phyloP scores from a whole-genome alignment of 176 grass and related monocot genomes.

The Carex kokanica region DNA sequence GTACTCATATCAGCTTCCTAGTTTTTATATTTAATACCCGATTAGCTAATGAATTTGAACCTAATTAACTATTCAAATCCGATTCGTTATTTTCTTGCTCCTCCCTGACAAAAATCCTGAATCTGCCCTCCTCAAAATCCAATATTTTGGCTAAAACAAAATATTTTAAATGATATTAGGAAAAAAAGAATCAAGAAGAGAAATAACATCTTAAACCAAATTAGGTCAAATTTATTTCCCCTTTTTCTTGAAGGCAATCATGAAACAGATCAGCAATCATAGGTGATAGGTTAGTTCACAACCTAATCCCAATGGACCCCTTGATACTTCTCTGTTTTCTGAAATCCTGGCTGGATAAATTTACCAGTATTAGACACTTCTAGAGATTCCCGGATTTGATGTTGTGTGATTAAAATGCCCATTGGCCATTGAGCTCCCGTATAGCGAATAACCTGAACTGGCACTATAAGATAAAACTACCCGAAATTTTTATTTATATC shows the following conservation, averaged over 20 bases:
- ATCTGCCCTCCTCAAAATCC: neutral
- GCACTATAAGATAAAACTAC: neutral
- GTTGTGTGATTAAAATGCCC: neutral
- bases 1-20: too few species aligned
- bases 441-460: neutral
- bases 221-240: neutral
- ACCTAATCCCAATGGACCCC: neutral
- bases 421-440: neutral
- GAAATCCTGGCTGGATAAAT: neutral
- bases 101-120: too few species aligned
- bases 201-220: neutral
- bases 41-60: too few species aligned
- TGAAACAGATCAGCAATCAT: slow-evolving; percentile 1
- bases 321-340: neutral
- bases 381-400: neutral
- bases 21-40: too few species aligned
- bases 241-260: neutral
- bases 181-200: neutral
- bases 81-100: too few species aligned
- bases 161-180: neutral
- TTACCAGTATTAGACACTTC: neutral
- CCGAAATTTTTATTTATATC: too few species aligned
- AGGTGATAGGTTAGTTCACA: neutral
- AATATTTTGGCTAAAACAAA: neutral
- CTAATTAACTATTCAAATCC: too few species aligned